A percentile compares a stretch with the other conserved stretches of the same genome.
Conservation (phyloP, 345 rosid genomes). For the Populus davidiana region DNA sequence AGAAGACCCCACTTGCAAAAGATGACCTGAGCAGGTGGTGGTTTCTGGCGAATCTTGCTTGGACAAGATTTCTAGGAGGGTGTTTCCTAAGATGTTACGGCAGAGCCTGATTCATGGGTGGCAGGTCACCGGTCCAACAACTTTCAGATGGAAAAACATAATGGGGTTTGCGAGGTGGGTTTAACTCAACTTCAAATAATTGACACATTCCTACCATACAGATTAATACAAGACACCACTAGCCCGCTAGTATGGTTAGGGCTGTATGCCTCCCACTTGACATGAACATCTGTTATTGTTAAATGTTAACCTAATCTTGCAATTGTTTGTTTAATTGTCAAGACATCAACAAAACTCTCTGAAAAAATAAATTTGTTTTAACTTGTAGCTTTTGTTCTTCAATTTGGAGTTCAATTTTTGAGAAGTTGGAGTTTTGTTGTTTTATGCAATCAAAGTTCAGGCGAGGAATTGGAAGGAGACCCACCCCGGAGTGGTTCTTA, state of each 20-base stretch:
- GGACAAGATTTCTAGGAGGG: background rate
- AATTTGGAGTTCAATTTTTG: background rate
- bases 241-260: background rate
- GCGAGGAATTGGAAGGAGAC: background rate
- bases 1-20: background rate
- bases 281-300: background rate
- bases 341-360: background rate
- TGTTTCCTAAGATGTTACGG: background rate
- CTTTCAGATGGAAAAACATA: background rate
- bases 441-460: background rate
- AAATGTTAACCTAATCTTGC: conserved; percentile 4
- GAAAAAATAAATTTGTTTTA: background rate
- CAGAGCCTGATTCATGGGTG: conserved; percentile 9
- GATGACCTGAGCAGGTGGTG: background rate
- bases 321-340: background rate
- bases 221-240: background rate
- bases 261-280: background rate
- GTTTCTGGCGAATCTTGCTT: background rate
- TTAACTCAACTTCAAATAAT: conserved; percentile 12
- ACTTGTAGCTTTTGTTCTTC: background rate
- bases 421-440: background rate
- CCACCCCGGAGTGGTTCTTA: background rate
- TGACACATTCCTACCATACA: conserved; percentile 1
- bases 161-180: conserved; percentile 1
- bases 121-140: conserved; percentile 18